These are phyloP conservation scores for Lyophyllum decastes DNA, from an alignment of 768 basidiomycete genomes.

Conservation along the genomic window DNA sequence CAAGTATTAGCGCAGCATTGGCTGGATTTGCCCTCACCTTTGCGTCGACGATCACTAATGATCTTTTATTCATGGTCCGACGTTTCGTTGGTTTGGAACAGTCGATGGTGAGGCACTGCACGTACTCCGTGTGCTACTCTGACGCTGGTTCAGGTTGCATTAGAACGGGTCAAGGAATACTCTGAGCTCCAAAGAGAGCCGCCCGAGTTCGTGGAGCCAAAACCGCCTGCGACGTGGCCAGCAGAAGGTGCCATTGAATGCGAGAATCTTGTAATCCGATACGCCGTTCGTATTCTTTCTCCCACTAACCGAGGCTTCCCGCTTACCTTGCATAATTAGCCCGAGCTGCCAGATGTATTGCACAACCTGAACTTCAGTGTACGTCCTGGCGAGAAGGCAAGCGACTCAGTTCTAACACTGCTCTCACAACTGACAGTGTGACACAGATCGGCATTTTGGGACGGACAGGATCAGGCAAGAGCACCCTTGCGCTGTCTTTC, in stretches of 20 bases:
- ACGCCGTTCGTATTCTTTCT: slow-evolving; percentile 55
- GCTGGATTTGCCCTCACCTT: slow-evolving; percentile 90
- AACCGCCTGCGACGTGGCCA: slow-evolving; percentile 85
- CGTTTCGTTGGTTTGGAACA: slow-evolving; percentile 89
- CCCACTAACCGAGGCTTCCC: background rate
- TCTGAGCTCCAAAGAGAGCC: slow-evolving; percentile 78
- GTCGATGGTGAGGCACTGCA: slow-evolving; percentile 65
- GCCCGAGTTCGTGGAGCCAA: slow-evolving; percentile 82
- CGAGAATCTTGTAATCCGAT: slow-evolving; percentile 74
- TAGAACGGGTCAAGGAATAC: slow-evolving; percentile 92
- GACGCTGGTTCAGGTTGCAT: slow-evolving; percentile 55
- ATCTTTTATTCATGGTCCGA: slow-evolving; percentile 70
- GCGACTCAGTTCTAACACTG: slow-evolving; percentile 6
- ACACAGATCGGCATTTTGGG: slow-evolving; percentile 68
- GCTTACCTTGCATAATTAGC: slow-evolving; percentile 39
- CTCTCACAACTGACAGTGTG: background rate
- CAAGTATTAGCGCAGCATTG: slow-evolving; percentile 73
- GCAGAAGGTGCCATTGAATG: slow-evolving; percentile 66
- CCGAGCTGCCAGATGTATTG: slow-evolving; percentile 84
- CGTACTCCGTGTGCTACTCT: background rate
- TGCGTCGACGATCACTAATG: slow-evolving; percentile 71
- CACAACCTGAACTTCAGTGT: slow-evolving; percentile 79
- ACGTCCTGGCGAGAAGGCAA: slow-evolving; percentile 73
- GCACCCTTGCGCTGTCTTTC: slow-evolving; percentile 75
- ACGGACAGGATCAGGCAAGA: slow-evolving; percentile 76